phyloP scores from a whole-genome alignment of 257 asterid genomes.

The Solanum pennellii region DNA sequence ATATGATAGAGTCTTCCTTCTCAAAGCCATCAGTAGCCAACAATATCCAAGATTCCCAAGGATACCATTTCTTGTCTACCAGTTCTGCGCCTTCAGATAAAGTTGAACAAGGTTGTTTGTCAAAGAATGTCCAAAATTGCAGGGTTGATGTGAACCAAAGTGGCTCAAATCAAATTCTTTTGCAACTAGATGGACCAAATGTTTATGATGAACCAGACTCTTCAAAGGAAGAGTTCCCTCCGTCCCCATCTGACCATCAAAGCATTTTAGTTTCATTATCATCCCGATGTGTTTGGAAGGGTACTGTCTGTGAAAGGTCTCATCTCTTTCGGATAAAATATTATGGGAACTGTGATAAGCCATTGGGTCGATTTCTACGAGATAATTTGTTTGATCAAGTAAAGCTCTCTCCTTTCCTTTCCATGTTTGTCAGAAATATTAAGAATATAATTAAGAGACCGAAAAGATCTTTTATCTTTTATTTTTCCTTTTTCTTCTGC shows the following conservation, averaged over 20 bases:
- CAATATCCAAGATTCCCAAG: not conserved
- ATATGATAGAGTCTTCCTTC: conserved; percentile 16
- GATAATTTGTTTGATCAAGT: conserved; percentile 94
- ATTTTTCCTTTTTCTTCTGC: conserved; percentile 13
- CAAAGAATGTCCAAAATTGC: conserved; percentile 11
- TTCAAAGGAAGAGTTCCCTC: conserved; percentile 66
- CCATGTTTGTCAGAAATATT: not conserved
- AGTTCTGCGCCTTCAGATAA: conserved; percentile 14
- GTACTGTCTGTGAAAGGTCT: conserved; percentile 90
- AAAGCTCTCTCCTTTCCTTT: conserved; percentile 14
- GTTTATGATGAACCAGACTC: conserved; percentile 32
- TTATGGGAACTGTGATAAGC: conserved; percentile 81
- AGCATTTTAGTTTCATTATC: conserved; percentile 88
- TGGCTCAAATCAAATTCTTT: not conserved
- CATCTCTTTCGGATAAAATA: conserved; percentile 84
- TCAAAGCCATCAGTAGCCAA: conserved; percentile 14
- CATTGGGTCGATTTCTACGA: conserved; percentile 86
- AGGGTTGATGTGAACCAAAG: conserved; percentile 12
- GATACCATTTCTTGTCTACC: conserved; percentile 11
- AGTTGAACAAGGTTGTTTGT: not conserved
- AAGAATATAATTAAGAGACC: not conserved
- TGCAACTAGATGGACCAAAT: conserved; percentile 29
- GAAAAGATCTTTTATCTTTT: not conserved
- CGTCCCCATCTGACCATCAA: conserved; percentile 84
- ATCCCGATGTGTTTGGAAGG: conserved; percentile 92